Evolutionary conservation across 164 flowering plant genomes (phyloP).

Genomic region (Vitis cinerea): DNA sequence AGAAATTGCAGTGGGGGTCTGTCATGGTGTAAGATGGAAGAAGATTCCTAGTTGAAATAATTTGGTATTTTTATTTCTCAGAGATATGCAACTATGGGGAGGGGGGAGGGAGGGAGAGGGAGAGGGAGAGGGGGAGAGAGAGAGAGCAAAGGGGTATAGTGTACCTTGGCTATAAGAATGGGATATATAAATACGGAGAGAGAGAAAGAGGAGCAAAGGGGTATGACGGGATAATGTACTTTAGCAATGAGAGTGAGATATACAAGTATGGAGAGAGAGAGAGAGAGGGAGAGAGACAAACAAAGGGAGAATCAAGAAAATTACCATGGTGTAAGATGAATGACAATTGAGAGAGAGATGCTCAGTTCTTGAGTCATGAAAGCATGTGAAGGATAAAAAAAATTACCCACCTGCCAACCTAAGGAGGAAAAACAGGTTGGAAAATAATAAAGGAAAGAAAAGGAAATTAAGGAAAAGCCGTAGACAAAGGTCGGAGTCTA

Average conservation of each 20-base stretch:
- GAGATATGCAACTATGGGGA: constrained; percentile 4
- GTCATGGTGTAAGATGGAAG: constrained; percentile 20
- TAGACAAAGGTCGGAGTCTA: constrained; percentile 16
- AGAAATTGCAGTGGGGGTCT: constrained; percentile 31
- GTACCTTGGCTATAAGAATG: background rate
- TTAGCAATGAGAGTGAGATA: background rate
- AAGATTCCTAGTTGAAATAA: background rate
- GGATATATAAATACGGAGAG: background rate
- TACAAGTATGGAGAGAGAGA: background rate
- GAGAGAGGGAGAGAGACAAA: background rate
- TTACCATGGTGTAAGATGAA: too few relatives aligned
- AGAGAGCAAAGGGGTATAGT: background rate
- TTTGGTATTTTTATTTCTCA: constrained; percentile 7
- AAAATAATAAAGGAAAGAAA: background rate
- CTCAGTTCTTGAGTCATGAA: background rate
- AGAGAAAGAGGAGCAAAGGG: background rate
- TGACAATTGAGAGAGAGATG: background rate
- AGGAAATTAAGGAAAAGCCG: background rate
- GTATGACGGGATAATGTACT: background rate
- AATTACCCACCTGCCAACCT: constrained; percentile 13
- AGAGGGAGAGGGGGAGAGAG: constrained; percentile 13
- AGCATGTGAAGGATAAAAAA: constrained; percentile 6
- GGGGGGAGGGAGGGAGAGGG: background rate
- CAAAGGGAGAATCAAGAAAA: background rate
- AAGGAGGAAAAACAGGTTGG: background rate